These are phyloP conservation scores for Euphrasia confusa DNA, from an alignment of 257 asterid species.

Conservation along the genomic window DNA sequence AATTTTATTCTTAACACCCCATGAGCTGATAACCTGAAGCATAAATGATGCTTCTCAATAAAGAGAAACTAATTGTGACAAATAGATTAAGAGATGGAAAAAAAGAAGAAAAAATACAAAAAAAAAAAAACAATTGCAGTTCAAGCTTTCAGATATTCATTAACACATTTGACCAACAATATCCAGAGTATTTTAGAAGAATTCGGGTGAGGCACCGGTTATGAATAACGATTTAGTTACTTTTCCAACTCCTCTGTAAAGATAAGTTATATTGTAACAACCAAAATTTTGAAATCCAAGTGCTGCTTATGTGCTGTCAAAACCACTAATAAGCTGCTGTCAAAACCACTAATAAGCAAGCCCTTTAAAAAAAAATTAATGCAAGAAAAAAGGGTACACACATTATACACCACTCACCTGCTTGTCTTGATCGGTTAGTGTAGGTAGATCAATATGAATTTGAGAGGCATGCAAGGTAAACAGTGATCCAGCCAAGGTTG, in stretches of 20 bases:
- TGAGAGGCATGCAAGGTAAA: constrained; percentile 97
- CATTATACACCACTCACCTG: constrained; percentile 46
- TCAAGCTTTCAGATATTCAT: background rate
- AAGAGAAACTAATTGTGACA: background rate
- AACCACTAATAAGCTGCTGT: background rate
- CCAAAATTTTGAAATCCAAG: background rate
- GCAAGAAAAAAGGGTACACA: constrained; percentile 11
- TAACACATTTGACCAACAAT: background rate
- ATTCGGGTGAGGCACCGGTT: background rate
- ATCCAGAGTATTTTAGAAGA: background rate
- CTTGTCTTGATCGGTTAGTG: constrained; percentile 79
- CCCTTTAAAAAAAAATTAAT: background rate
- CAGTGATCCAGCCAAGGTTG: constrained; percentile 82
- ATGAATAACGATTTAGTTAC: background rate
- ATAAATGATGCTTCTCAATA: background rate
- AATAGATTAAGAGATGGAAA: background rate
- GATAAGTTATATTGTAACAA: background rate
- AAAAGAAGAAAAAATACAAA: background rate
- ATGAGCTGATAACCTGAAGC: constrained; percentile 68
- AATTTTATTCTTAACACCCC: constrained; percentile 81
- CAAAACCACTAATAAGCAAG: background rate
- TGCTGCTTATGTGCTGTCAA: constrained; percentile 4
- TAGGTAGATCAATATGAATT: constrained; percentile 82
- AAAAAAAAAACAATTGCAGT: background rate
- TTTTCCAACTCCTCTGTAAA: no score